Evolutionary conservation across 352 stramenopile species (phyloP), one percentile per base, ranked within the genome.

Genomic region (Phytophthora tubulina): DNA sequence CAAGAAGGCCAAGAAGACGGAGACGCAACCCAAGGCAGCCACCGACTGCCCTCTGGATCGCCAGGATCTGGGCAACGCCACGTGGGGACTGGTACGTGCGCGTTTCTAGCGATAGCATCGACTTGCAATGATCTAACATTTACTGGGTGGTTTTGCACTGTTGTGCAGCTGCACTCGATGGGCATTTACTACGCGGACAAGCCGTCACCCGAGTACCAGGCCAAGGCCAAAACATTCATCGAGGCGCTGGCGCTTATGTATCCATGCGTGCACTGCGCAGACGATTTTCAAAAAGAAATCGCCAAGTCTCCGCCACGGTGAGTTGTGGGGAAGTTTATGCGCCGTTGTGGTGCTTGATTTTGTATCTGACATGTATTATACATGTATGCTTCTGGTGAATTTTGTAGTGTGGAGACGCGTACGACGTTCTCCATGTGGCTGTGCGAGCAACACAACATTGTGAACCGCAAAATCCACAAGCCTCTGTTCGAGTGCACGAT

Each of bases 391-490:
- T 39, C 35, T 55, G 3, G 17, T 27, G 21, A 27, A 44, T 70
- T 39, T 48, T 33, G 2, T 60, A 94, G 92, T 48, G 89, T 97
- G 27, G 91, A 98, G 75, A 97, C 92, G 58, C 90, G 96, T 55
- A 85, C 89, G 73, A 94, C 90, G 51, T 93, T 99, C 45, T 98
- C 95, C 32, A 71, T 98, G 68, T 99, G 97, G 97, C 79, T 99
- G 14, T 99, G 97, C 72, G 90, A 99, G 68, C 96, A 99, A 76
- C 97, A 99, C 85, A 99, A 99, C 81, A 78, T 95, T 51, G 97
- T 99, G 33, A 99, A 99, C 81, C 88, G 97, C 75, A 99, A 99
- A 79, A 88, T 99, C 56, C 90, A 96, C 63, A 99, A 99, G 73
- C 83, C 90, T 14, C 33, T 92, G 5, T 99, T 99, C 79, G 65